A percentile compares a stretch with the other conserved stretches of the same genome.
Evolutionary conservation across 768 basidiomycete species (phyloP).

Genomic region (Boletales sp.): DNA sequence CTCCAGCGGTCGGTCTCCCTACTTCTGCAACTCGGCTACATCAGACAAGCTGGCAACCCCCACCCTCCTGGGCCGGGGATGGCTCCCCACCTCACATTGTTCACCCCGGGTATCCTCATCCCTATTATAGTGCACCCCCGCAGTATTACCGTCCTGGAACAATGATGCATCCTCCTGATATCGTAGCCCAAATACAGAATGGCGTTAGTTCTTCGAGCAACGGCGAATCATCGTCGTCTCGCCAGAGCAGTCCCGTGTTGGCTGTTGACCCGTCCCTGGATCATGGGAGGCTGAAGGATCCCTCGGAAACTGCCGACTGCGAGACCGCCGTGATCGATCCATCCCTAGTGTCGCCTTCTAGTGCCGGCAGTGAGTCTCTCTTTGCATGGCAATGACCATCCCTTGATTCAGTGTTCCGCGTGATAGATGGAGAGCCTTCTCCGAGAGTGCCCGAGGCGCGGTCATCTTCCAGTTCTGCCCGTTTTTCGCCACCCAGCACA

Average conservation of each 20-base stretch:
- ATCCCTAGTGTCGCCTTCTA: conserved; percentile 30
- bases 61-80: conserved; percentile 34
- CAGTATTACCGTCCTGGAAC: conserved; percentile 46
- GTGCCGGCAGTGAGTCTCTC: conserved; percentile 15
- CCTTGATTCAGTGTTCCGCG: conserved; percentile 34
- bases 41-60: conserved; percentile 39
- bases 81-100: conserved; percentile 34
- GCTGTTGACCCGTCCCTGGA: conserved; percentile 24
- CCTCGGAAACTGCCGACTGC: conserved; percentile 7
- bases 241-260: conserved; percentile 23
- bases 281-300: conserved; percentile 11
- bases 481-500: conserved; percentile 4
- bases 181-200: conserved; percentile 20
- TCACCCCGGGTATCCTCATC: conserved; percentile 36
- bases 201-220: conserved; percentile 20
- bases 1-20: conserved; percentile 42
- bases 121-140: conserved; percentile 34
- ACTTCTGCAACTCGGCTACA: conserved; percentile 51
- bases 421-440: conserved; percentile 29
- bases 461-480: conserved; percentile 5
- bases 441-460: conserved; percentile 6
- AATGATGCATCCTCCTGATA: conserved; percentile 24
- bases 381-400: conserved; percentile 26
- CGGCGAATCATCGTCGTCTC: conserved; percentile 27
- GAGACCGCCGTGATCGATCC: conserved; percentile 36